phyloP scores from a whole-genome alignment of 805 yeast species.

The Dipodascus albidus region DNA sequence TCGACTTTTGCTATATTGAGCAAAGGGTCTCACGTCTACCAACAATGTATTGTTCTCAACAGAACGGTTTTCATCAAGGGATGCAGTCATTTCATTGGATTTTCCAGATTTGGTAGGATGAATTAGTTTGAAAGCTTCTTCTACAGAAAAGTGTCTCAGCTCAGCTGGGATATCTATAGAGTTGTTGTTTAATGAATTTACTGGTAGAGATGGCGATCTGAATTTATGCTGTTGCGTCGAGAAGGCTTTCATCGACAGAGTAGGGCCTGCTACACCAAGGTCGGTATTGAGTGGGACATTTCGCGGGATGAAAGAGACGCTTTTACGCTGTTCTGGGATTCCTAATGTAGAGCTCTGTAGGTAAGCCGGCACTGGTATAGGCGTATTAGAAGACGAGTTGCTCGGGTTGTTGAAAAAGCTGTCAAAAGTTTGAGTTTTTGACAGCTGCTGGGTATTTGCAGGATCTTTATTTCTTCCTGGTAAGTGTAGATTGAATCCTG shows the following conservation, averaged over 20 bases:
- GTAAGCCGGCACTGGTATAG: not conserved
- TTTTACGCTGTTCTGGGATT: not conserved
- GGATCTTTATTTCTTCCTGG: not conserved
- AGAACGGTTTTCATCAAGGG: not conserved
- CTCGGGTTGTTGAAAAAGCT: not conserved
- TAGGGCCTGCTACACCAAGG: not conserved
- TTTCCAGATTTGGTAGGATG: not conserved
- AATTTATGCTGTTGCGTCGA: constrained; percentile 1
- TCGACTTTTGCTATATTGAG: constrained; percentile 53
- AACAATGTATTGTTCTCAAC: constrained; percentile 29
- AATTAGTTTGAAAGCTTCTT: not conserved
- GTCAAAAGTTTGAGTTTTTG: not conserved
- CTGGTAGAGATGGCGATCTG: constrained; percentile 12
- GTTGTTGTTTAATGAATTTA: constrained; percentile 6
- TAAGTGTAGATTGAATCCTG: not conserved
- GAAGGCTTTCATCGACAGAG: not conserved
- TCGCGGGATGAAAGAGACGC: not conserved
- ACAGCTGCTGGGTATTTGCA: not conserved
- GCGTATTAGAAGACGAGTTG: not conserved
- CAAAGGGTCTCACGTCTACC: constrained; percentile 72
- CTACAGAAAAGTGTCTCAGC: constrained; percentile 4
- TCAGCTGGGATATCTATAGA: constrained; percentile 4
- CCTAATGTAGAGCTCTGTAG: not conserved
- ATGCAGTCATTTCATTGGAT: too few species aligned
- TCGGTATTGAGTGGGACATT: not conserved